These are phyloP conservation scores for Helianthus annuus DNA, from an alignment of 129 eudicot genomes.

Conservation along the genomic window DNA sequence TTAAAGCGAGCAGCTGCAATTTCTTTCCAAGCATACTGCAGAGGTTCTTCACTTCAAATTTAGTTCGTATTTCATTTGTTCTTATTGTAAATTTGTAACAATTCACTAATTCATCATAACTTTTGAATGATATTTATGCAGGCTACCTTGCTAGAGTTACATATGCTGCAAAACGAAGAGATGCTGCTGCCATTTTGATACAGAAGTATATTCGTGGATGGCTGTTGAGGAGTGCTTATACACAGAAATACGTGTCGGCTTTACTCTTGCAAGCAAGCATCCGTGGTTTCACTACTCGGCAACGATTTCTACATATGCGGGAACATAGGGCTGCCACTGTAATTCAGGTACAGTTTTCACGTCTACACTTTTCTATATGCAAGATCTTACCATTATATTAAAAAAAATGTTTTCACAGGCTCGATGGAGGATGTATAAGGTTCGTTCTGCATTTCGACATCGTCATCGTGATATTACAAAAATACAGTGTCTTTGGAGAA, in stretches of 20 bases:
- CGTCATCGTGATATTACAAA: slow-evolving; percentile 75
- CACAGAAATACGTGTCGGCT: slow-evolving; percentile 40
- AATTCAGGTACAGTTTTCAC: slow-evolving; percentile 62
- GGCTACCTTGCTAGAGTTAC: slow-evolving; percentile 70
- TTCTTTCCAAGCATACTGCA: slow-evolving; percentile 81
- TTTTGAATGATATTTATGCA: slow-evolving; percentile 31
- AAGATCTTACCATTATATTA: slow-evolving; percentile 4
- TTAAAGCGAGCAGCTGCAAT: slow-evolving; percentile 64
- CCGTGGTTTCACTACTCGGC: slow-evolving; percentile 74
- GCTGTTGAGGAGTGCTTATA: slow-evolving; percentile 56
- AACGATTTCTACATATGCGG: slow-evolving; percentile 54
- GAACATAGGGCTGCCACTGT: slow-evolving; percentile 74
- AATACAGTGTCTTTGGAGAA: slow-evolving; percentile 93
- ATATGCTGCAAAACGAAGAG: slow-evolving; percentile 57
- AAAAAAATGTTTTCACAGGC: slow-evolving; percentile 43
- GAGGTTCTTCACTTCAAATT: slow-evolving; percentile 55
- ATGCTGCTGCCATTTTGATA: slow-evolving; percentile 60
- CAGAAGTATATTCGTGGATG: slow-evolving; percentile 78
- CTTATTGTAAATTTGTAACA: slow-evolving; percentile 12
- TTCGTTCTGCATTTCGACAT: slow-evolving; percentile 69
- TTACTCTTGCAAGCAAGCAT: slow-evolving; percentile 65
- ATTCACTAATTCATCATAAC: not conserved
- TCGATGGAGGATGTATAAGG: slow-evolving; percentile 76
- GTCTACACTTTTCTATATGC: slow-evolving; percentile 9
- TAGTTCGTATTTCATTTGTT: slow-evolving; percentile 7